Base-by-base conservation (phyloP, 169 alveolate genomes). In the Theileria sp. region DNA sequence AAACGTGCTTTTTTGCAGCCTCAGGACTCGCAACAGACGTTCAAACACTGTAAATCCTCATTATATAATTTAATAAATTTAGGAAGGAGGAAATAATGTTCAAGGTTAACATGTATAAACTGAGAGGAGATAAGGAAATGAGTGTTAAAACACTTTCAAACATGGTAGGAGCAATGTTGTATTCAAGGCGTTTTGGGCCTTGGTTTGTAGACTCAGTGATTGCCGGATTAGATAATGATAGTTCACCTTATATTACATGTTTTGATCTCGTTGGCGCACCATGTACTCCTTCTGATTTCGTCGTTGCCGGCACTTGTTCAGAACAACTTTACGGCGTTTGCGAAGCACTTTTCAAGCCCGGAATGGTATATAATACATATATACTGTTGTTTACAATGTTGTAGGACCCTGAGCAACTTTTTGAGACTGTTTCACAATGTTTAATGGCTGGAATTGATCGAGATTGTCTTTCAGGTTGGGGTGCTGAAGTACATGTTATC, bases 381-480 rank as follows among this genome's bases (percentile, higher is more conserved):
- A 36, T 34, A 38, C 34, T 77, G 25, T 62, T 21, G 26, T 4
- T 36, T 51, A 49, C 38, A 23, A 30, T 21, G 17, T 58, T 79
- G 77, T 28, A 92, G 95, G 88, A 86, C 23, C 92, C 96, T 23
- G 97, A 95, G 56, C 96, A 96, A 85, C 92, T 97, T 21, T 93
- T 95, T 89, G 98, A 97, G 80, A 95, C 96, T 19, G 89, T 94
- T 15, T 96, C 99, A 9, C 98, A 97, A 90, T 95, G 99, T 64
- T 91, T 97, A 34, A 87, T 97, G 77, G 94, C 98, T 26, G 99
- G 97, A 12, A 88, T 96, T 38, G 99, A 97, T 76, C 92, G 99
- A 65, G 99, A 96, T 83, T 95, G 98, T 75, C 92, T 95, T 62
- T 91, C 98, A n/a, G 99, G 99, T 44, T 97, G 99, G 99, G 99